Percentiles rank a stretch among this genome's conserved stretches.
Conservation (phyloP, 208 protist species). For the Angomonas ambiguus region DNA sequence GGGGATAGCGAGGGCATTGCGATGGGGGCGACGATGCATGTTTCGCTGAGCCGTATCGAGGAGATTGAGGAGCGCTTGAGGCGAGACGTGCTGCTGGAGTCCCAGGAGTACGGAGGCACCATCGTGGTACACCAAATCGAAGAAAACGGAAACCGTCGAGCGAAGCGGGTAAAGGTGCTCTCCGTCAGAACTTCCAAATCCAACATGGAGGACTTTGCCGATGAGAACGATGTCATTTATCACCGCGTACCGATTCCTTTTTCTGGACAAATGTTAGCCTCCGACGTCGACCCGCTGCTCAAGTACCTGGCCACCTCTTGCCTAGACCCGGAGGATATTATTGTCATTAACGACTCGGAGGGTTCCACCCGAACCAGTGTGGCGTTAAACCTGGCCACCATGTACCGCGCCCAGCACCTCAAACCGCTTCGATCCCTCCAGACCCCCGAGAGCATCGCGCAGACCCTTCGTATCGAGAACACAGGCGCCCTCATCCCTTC, state of each 20-base stretch:
- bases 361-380: constrained; percentile 67
- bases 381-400: constrained; percentile 73
- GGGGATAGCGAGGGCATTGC: constrained; percentile 15
- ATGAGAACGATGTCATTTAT: constrained; percentile 49
- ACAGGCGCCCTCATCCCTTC: constrained; percentile 10
- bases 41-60: constrained; percentile 71
- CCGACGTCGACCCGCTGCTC: constrained; percentile 81
- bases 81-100: constrained; percentile 72
- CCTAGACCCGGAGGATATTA: constrained; percentile 35
- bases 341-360: constrained; percentile 81
- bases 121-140: constrained; percentile 70
- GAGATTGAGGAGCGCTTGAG: constrained; percentile 86
- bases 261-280: constrained; percentile 67
- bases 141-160: constrained; percentile 25
- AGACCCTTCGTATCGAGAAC: constrained; percentile 13
- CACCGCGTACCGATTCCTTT: constrained; percentile 80
- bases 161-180: constrained; percentile 54
- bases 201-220: constrained; percentile 69
- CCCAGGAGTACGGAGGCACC: constrained; percentile 64
- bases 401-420: constrained; percentile 53
- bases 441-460: constrained; percentile 29
- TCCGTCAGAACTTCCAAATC: constrained; percentile 61
- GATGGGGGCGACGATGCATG: constrained; percentile 78
- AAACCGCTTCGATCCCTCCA: constrained; percentile 41
- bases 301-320: constrained; percentile 42